A percentile compares a stretch with the other conserved stretches of the same genome.
Conservation (phyloP, 2,329 filamentous ascomycete species). For the Aspergillus niger region DNA sequence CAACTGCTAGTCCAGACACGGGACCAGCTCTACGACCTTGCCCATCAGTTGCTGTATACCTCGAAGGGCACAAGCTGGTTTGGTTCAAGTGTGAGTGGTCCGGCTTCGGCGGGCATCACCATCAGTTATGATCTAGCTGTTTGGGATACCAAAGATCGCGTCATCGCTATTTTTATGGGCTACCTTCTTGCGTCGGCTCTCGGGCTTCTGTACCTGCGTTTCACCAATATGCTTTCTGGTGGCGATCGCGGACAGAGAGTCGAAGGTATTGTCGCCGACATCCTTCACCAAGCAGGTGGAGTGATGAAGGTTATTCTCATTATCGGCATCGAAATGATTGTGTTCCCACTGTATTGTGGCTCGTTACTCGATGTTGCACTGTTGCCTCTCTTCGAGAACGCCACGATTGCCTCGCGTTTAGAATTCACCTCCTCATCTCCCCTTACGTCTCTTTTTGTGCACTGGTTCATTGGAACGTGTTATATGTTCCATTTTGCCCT, state of each 20-base stretch:
- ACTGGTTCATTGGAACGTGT: constrained; percentile 98
- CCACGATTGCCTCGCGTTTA: constrained; percentile 74
- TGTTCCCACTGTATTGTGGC: constrained; percentile 94
- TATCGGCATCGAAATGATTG: constrained; percentile 98
- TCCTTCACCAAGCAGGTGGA: constrained; percentile 88
- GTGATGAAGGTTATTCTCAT: constrained; percentile 98
- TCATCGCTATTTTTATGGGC: constrained; percentile 76
- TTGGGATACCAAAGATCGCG: constrained; percentile 69
- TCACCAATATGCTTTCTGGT: constrained; percentile 68
- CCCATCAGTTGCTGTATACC: constrained; percentile 23
- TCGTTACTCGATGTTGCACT: constrained; percentile 85
- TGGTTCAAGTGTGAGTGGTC: constrained; percentile 25
- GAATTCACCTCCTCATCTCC: constrained; percentile 77
- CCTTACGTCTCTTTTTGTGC: constrained; percentile 89
- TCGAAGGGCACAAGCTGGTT: constrained; percentile 32
- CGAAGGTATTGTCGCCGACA: constrained; percentile 75
- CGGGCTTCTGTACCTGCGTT: constrained; percentile 76
- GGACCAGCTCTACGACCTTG: constrained; percentile 27
- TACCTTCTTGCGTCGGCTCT: constrained; percentile 75
- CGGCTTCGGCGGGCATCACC: constrained; percentile 23
- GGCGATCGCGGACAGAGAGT: constrained; percentile 56
- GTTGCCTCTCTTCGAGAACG: constrained; percentile 81
- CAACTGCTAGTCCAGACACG: constrained; percentile 18
- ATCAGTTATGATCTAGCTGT: constrained; percentile 63
- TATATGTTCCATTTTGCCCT: constrained; percentile 99